Base-by-base conservation (phyloP, 345 rosid species). In the Zanthoxylum bungeanum region DNA sequence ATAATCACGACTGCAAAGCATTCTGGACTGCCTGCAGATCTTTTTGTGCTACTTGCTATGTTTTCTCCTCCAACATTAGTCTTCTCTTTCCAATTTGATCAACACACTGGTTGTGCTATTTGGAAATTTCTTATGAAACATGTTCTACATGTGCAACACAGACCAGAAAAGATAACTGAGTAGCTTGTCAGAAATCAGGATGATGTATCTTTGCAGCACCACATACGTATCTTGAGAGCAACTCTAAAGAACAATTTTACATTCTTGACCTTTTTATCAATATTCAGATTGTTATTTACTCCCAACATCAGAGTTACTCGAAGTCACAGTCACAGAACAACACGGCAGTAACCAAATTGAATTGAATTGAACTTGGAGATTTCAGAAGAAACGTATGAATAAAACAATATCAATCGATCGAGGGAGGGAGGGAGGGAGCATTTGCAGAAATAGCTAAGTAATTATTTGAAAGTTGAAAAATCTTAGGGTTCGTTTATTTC, bases 1-100 rank as follows among this genome's bases (percentile, higher is more conserved):
- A 69, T 86, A 80, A n/a, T 95, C 99, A 69, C 77, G 88, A 71
- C 89, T 86, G 9, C 98, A 91, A 64, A 91, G 81, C 86, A 95
- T 85, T 64, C 98, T 85, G 8, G 99, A 95, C 70, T 87, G 91
- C 33, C 91, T n/a, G 85, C 66, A 95, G 76, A 16, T 98, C 98
- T 81, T 95, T 86, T 81, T 84, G 86, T 50, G 99, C 98, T 53
- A 95, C 96, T 77, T 84, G 92, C 55, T 93, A 84, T 61, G 99
- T 97, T 83, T 92, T 89, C 52, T 91, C 93, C 81, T 95, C 98
- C 9, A 95, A 88, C 82, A 90, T 89, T 69, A 83, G n/a, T 69
- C 84, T 89, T 92, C 79, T 95, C 97, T 72, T 81, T n/a, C n/a
- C n/a, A n/a, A n/a, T n/a, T n/a, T n/a, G n/a, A n/a, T n/a, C n/a